These are phyloP conservation scores for Abrus precatorius DNA, from an alignment of 306 rosid genomes.

Conservation along the genomic window DNA sequence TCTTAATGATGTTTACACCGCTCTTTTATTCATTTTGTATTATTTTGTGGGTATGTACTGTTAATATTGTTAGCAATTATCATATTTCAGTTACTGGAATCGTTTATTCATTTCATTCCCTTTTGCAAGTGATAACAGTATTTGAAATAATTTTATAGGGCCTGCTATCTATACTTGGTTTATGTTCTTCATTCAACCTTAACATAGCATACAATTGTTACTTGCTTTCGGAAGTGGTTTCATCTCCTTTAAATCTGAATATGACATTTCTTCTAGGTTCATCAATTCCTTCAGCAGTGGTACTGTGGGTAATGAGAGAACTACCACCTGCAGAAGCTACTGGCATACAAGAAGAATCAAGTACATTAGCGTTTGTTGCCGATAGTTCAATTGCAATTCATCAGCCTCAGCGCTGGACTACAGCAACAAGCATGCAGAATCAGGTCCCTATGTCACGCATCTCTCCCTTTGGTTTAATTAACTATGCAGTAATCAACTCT, in stretches of 20 bases:
- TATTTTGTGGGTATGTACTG: slow-evolving; percentile 77
- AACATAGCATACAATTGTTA: not conserved
- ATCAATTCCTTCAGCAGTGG: slow-evolving; percentile 79
- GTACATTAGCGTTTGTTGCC: slow-evolving; percentile 68
- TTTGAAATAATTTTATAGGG: slow-evolving; percentile 24
- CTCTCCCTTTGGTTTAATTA: slow-evolving; percentile 36
- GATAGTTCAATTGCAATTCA: slow-evolving; percentile 58
- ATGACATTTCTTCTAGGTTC: slow-evolving; percentile 67
- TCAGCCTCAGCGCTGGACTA: slow-evolving; percentile 78
- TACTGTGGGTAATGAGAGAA: slow-evolving; percentile 92
- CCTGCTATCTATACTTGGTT: slow-evolving; percentile 6
- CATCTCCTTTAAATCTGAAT: slow-evolving; percentile 42
- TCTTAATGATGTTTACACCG: slow-evolving; percentile 58
- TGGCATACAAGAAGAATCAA: slow-evolving; percentile 64
- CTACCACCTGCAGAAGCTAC: slow-evolving; percentile 64
- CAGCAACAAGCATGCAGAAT: slow-evolving; percentile 69
- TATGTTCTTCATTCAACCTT: slow-evolving; percentile 34
- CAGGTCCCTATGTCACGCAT: slow-evolving; percentile 63
- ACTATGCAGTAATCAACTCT: slow-evolving; percentile 17
- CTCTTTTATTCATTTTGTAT: slow-evolving; percentile 75
- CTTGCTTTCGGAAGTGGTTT: slow-evolving; percentile 36
- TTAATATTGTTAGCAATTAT: slow-evolving; percentile 34
- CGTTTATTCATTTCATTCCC: slow-evolving; percentile 20
- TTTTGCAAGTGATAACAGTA: slow-evolving; percentile 9
- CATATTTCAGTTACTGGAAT: slow-evolving; percentile 33